Evolutionary conservation across 2,329 filamentous ascomycete species (phyloP), one percentile per base, ranked within the genome.

Genomic region (Coniella lustricola): DNA sequence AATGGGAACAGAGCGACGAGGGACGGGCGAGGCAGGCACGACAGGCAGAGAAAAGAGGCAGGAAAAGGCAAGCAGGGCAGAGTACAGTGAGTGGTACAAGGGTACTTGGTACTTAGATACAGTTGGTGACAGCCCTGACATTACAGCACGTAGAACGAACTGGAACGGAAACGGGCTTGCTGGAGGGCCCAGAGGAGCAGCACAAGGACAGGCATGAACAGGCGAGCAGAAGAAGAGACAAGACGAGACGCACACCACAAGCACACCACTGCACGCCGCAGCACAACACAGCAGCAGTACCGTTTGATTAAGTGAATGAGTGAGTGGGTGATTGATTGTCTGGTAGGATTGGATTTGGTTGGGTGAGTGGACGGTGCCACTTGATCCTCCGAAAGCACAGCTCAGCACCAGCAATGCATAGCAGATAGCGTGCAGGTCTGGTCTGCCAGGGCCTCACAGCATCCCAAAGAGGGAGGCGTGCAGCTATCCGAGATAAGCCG

Each of bases 191-290:
- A 29, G 25, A 5, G 25, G 25, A 29, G 25, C 5, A 29, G 10
- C 25, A 29, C 44, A 46, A 40, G 44, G 44, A 46, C 44, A 48
- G 33, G 41, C 38, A 47, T 50, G 44, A 37, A 46, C 44, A 48
- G 33, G 41, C 38, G 44, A 47, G 50, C 50, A 47, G 43, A 31
- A 47, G 17, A 33, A 32, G 13, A 29, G 25, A 38, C 39, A 25
- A 35, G 29, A 33, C 38, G 17, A 33, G 25, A 29, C 25, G 25
- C n/a, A n/a, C n/a, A n/a, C n/a, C n/a, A 29, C 5, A 32, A 39
- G 14, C 21, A 40, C 13, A 16, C 5, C 25, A 29, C 25, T 5
- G 25, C 25, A 29, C 25, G 10, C 5, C 25, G 10, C 25, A 29
- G 25, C 25, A 29, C 25, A 29, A 10, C 25, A 29, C 25, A 29